phyloP scores from a whole-genome alignment of 116 monocot species.

The Dioscorea cayenensis region DNA sequence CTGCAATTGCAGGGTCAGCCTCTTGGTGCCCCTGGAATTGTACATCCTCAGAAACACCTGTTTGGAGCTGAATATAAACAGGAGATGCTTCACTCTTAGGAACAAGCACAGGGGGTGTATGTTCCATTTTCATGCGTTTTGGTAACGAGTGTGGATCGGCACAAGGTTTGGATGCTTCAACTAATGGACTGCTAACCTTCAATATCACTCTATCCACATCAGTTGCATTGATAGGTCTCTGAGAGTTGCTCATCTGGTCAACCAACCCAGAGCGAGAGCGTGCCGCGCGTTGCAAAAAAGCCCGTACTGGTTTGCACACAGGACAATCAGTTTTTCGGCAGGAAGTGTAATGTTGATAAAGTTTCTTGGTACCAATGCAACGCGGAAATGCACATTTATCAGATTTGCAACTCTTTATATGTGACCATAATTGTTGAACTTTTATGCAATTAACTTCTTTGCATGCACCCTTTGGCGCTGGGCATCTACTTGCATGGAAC shows the following conservation, averaged over 20 bases:
- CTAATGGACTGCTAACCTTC: constrained; percentile 16
- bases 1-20: constrained; percentile 2
- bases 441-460: constrained; percentile 42
- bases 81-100: constrained; percentile 38
- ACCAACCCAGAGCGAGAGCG: constrained; percentile 11
- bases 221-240: constrained; percentile 13
- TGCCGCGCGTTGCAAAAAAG: constrained; percentile 20
- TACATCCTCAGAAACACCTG: constrained; percentile 15
- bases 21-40: constrained; percentile 17
- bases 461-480: constrained; percentile 53
- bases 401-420: constrained; percentile 45
- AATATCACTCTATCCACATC: constrained; percentile 15
- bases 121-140: constrained; percentile 62
- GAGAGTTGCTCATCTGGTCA: constrained; percentile 19
- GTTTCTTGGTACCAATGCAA: constrained; percentile 41
- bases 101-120: constrained; percentile 18
- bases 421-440: constrained; percentile 44
- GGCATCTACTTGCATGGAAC: constrained; percentile 67
- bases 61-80: constrained; percentile 14
- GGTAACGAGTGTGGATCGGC: constrained; percentile 33
- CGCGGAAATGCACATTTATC: constrained; percentile 45
- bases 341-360: constrained; percentile 38
- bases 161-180: constrained; percentile 21
- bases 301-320: constrained; percentile 56
- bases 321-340: constrained; percentile 60